phyloP scores from a whole-genome alignment of 2,329 filamentous ascomycete species.

The Colletotrichum tanaceti region DNA sequence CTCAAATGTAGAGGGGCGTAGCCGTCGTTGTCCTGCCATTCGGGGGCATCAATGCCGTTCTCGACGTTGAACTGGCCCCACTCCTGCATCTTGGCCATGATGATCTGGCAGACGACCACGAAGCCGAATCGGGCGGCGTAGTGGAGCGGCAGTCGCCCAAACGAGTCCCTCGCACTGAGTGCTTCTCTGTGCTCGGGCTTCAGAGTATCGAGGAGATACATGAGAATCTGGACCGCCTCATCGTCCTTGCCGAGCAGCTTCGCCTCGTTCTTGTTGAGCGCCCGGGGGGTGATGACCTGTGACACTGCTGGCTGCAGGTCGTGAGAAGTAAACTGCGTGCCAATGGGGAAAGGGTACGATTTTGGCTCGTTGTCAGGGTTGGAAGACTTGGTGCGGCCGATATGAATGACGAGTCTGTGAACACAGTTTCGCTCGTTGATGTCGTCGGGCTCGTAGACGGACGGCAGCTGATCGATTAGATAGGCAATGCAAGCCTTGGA shows the following conservation, averaged over 20 bases:
- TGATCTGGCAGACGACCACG: slow-evolving; percentile 85
- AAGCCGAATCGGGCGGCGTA: slow-evolving; percentile 97
- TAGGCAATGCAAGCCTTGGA: slow-evolving; percentile 77
- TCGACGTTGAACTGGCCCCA: slow-evolving; percentile 90
- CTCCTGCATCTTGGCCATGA: slow-evolving; percentile 88
- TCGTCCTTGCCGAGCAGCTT: slow-evolving; percentile 76
- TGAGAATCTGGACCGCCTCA: slow-evolving; percentile 76
- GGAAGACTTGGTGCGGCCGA: slow-evolving; percentile 77
- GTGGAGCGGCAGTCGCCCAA: slow-evolving; percentile 87
- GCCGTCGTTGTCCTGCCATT: slow-evolving; percentile 94
- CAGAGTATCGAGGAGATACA: slow-evolving; percentile 74
- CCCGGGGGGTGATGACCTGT: slow-evolving; percentile 70
- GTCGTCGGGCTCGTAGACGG: slow-evolving; percentile 87
- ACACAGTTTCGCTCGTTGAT: slow-evolving; percentile 95
- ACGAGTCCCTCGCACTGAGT: slow-evolving; percentile 77
- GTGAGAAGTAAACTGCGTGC: slow-evolving; percentile 69
- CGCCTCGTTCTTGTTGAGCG: slow-evolving; percentile 74
- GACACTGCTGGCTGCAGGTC: slow-evolving; percentile 85
- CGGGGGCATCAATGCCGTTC: slow-evolving; percentile 84
- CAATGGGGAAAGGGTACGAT: slow-evolving; percentile 61
- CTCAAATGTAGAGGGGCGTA: slow-evolving; percentile 91
- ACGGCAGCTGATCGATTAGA: slow-evolving; percentile 75
- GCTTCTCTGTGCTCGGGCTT: slow-evolving; percentile 74
- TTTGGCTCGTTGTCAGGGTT: slow-evolving; percentile 61
- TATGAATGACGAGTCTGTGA: slow-evolving; percentile 91